Base-by-base conservation (phyloP, 306 rosid genomes). In the Cucurbita maxima region DNA sequence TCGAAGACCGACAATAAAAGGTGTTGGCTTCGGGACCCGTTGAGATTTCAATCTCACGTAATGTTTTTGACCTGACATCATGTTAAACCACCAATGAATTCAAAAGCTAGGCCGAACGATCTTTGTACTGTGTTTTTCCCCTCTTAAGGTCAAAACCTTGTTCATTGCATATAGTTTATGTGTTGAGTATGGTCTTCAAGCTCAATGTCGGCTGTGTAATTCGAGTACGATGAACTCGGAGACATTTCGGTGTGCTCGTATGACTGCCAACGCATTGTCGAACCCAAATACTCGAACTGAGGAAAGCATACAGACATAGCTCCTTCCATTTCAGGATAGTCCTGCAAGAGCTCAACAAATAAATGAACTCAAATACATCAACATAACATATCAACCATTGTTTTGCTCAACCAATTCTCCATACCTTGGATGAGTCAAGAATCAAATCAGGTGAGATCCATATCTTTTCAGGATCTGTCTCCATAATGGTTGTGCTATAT, bases 371-470 rank as follows among this genome's bases (percentile, higher is more conserved):
- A 64, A 18, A 9, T 58, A 58, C 9, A 58, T 41, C 51, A 54
- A 19, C 44, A 41, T 45, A 50, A 19, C 44, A 41, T 51, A 34
- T 20, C 55, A 55, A 51, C 62, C 54, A 11, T 10, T 50, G 14
- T 74, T 53, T 80, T 43, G 34, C 43, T 20, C 19, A 25, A 47
- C 11, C 10, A n/a, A 57, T 9, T 64, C 34, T 30, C 10, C 58
- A 60, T 74, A 92, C 98, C 96, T 88, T 92, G 11, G 96, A 89
- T 58, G 98, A 88, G 81, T 92, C 98, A 20, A 92, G 92, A 79
- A 89, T 90, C 54, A 88, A 75, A 43, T 89, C 96, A 20, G 89
- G 92, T 37, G 96, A 87, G 73, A 88, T 75, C 98, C 92, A 92
- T 73, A 88, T 44, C 71, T 74, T 71, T 41, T 92, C 70, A 79